These are phyloP conservation scores for Sordaria brevicollis DNA, from an alignment of 495 filamentous ascomycete genomes.

Conservation along the genomic window DNA sequence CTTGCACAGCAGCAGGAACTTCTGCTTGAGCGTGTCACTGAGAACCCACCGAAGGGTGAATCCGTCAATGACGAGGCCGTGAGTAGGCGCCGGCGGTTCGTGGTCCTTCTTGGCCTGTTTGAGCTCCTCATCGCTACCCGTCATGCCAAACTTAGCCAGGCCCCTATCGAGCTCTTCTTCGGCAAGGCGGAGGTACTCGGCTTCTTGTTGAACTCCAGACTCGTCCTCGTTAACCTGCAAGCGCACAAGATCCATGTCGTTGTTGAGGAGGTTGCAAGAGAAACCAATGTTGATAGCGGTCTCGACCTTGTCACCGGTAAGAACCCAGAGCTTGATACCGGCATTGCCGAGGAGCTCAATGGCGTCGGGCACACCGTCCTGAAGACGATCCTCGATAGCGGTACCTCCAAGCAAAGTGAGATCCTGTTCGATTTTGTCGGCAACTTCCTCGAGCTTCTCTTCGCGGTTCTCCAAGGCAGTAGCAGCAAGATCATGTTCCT, in stretches of 20 bases:
- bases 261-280: conserved; percentile 94
- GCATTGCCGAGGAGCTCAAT: conserved; percentile 87
- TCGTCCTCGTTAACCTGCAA: conserved; percentile 76
- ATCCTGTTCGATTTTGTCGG: conserved; percentile 83
- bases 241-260: conserved; percentile 93
- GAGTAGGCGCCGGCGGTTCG: conserved; percentile 72
- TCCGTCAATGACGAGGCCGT: conserved; percentile 95
- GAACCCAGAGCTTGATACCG: conserved; percentile 98
- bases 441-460: conserved; percentile 83
- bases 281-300: conserved; percentile 99
- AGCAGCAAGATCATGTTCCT: conserved; percentile 79
- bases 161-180: conserved; percentile 62
- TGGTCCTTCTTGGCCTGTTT: conserved; percentile 69
- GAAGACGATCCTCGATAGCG: conserved; percentile 94
- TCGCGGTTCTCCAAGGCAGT: conserved; percentile 78
- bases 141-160: conserved; percentile 64
- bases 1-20: conserved; percentile 92
- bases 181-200: conserved; percentile 43
- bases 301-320: conserved; percentile 98
- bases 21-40: conserved; percentile 70
- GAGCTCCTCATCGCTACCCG: conserved; percentile 81
- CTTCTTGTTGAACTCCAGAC: conserved; percentile 19
- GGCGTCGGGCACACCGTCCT: conserved; percentile 95
- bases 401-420: conserved; percentile 88
- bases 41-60: conserved; percentile 88